These are phyloP conservation scores for Epichloe gansuensis DNA, from an alignment of 2,329 filamentous ascomycete species.

Conservation along the genomic window DNA sequence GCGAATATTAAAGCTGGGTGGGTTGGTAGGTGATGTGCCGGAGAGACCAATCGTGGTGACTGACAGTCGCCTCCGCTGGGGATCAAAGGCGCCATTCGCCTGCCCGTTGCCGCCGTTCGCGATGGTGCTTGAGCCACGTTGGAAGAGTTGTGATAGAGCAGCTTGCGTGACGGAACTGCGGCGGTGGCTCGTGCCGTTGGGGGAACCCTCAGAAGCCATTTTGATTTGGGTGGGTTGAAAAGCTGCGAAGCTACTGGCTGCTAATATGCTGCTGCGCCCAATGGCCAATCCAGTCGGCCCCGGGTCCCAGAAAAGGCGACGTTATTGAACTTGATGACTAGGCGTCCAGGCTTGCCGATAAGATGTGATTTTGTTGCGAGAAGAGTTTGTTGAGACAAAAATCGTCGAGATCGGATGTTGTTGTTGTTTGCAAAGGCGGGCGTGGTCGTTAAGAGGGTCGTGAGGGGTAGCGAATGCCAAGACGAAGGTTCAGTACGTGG, in stretches of 20 bases:
- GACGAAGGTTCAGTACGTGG: background rate
- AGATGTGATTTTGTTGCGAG: background rate
- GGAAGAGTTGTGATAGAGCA: slow-evolving; percentile 45
- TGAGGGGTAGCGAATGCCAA: background rate
- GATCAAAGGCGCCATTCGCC: slow-evolving; percentile 34
- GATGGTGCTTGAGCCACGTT: slow-evolving; percentile 38
- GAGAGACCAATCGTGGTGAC: slow-evolving; percentile 64
- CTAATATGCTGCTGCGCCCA: background rate
- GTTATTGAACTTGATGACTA: background rate
- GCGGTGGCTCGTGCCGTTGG: slow-evolving; percentile 30
- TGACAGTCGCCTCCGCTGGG: slow-evolving; percentile 56
- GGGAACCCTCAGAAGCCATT: slow-evolving; percentile 24
- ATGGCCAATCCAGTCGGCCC: slow-evolving; percentile 4
- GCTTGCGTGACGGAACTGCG: slow-evolving; percentile 45
- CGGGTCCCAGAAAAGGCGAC: background rate
- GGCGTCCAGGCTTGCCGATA: background rate
- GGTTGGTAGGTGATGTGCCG: slow-evolving; percentile 50
- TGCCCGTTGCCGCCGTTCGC: slow-evolving; percentile 24
- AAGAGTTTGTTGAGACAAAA: background rate
- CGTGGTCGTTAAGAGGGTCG: background rate
- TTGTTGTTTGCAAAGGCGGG: background rate
- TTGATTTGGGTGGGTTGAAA: slow-evolving; percentile 8
- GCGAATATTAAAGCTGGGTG: slow-evolving; percentile 39
- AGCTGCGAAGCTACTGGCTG: background rate
- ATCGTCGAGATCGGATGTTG: background rate